Evolutionary conservation across 106 monocot genomes (phyloP).

Genomic region (Cymbidium sinense): DNA sequence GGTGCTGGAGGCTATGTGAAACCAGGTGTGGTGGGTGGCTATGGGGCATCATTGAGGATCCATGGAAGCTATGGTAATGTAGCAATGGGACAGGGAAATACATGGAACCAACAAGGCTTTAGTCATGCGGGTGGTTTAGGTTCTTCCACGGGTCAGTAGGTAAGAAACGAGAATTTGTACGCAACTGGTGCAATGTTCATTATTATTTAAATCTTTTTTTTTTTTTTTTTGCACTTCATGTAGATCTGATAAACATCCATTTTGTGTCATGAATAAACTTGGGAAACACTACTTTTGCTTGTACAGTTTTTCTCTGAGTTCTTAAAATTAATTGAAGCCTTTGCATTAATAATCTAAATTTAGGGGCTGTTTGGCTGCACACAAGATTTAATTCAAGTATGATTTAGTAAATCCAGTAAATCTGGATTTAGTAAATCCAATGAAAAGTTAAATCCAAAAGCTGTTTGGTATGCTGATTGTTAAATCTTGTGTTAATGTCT

Average conservation of each 20-base stretch:
- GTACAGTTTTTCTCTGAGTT: not conserved
- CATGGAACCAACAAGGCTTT: conserved; percentile 23
- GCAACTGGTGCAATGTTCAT: not conserved
- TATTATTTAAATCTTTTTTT: not conserved
- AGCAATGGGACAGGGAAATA: conserved; percentile 28
- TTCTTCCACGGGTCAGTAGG: conserved; percentile 53
- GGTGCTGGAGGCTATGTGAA: conserved; percentile 17
- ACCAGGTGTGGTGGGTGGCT: conserved; percentile 21
- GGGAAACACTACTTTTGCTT: not conserved
- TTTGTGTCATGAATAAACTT: not conserved
- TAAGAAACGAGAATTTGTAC: conserved; percentile 4
- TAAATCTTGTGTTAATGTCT: no score
- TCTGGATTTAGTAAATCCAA: not conserved
- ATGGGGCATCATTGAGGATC: conserved; percentile 23
- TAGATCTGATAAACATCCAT: no score
- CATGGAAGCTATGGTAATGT: conserved; percentile 51
- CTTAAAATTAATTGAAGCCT: not conserved
- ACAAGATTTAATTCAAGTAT: no score
- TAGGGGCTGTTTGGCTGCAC: no score
- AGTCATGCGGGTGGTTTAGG: conserved; percentile 39
- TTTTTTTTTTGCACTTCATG: no score
- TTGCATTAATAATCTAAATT: not conserved
- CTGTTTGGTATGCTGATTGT: no score
- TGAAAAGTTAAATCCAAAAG: no score
- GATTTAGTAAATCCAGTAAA: no score